Evolutionary conservation across 257 asterid species (phyloP).

Genomic region (Petunia axillaris): DNA sequence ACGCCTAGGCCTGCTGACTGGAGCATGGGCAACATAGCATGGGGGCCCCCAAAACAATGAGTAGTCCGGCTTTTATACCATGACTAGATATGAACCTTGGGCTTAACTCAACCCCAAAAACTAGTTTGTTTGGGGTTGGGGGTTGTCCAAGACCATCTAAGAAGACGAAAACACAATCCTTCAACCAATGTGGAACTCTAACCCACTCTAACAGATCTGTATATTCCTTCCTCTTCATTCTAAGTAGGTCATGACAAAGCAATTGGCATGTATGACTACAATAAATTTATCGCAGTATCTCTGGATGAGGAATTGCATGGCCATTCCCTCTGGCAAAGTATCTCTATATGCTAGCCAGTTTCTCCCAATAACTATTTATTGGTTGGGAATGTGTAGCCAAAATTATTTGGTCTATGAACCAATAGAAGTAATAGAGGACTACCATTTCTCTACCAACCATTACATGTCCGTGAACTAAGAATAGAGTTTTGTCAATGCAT

Average conservation of each 20-base stretch:
- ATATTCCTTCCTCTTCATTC: neutral
- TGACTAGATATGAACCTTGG: too few relatives aligned
- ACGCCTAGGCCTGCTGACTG: too few relatives aligned
- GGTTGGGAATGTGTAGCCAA: constrained; percentile 5
- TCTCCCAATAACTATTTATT: neutral
- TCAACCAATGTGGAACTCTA: too few relatives aligned
- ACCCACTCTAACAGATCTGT: neutral
- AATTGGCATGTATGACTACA: neutral
- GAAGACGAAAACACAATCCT: too few relatives aligned
- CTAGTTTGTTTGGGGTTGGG: too few relatives aligned
- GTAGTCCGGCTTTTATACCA: too few relatives aligned
- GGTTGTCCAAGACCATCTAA: too few relatives aligned
- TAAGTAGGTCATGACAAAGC: neutral
- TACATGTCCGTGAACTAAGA: constrained; percentile 14
- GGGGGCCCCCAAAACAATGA: too few relatives aligned
- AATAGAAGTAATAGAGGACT: neutral
- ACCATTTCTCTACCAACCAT: constrained; percentile 14
- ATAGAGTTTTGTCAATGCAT: neutral
- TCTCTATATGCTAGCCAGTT: constrained; percentile 13
- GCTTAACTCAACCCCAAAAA: too few relatives aligned
- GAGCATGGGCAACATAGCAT: too few relatives aligned
- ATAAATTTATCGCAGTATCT: neutral
- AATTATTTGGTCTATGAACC: constrained; percentile 8
- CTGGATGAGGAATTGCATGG: constrained; percentile 5
- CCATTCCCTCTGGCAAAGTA: neutral